Percentiles rank a stretch among this genome's conserved stretches.
Conservation (phyloP, 768 basidiomycete species). For the Cyclocybe aegerita region DNA sequence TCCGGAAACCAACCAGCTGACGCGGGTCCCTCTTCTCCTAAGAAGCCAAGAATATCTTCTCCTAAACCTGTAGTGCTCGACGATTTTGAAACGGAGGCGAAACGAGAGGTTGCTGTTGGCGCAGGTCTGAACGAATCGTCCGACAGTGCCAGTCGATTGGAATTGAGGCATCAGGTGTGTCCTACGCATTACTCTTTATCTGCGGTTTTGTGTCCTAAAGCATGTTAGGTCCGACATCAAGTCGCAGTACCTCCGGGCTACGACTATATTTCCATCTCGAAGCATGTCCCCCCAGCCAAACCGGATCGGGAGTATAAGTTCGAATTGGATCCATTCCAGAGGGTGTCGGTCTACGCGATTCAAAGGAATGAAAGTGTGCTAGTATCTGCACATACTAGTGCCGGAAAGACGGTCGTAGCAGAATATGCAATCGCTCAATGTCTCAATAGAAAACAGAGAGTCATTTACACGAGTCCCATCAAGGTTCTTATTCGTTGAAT, state of each 20-base stretch:
- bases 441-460: conserved; percentile 89
- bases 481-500: conserved; percentile 64
- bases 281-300: conserved; percentile 88
- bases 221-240: conserved; percentile 84
- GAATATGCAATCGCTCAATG: conserved; percentile 99
- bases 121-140: conserved; percentile 75
- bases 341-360: conserved; percentile 91
- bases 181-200: background rate
- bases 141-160: conserved; percentile 66
- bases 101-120: conserved; percentile 86
- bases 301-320: conserved; percentile 95
- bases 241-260: conserved; percentile 94
- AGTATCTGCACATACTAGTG: conserved; percentile 98
- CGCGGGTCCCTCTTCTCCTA: conserved; percentile 43
- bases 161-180: conserved; percentile 78
- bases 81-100: conserved; percentile 93
- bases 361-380: conserved; percentile 97
- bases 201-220: background rate
- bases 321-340: conserved; percentile 95
- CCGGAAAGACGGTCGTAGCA: conserved; percentile 98
- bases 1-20: conserved; percentile 26
- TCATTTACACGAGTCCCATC: conserved; percentile 99
- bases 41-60: conserved; percentile 60
- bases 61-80: conserved; percentile 82
- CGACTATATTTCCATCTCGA: conserved; percentile 84